phyloP scores from a whole-genome alignment of 306 rosid genomes.

The Erythrophleum fordii region DNA sequence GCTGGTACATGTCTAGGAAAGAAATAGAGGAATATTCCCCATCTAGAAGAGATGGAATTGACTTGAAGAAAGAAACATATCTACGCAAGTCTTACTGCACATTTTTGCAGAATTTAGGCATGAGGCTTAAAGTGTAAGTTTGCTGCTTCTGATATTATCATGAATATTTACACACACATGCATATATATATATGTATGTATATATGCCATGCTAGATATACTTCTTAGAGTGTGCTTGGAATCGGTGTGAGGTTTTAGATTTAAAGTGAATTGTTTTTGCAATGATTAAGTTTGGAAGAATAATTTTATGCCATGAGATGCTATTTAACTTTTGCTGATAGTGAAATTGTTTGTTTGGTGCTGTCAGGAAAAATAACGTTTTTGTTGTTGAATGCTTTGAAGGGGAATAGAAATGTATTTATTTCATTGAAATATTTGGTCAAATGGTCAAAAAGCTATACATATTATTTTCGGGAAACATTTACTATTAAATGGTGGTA shows the following conservation, averaged over 20 bases:
- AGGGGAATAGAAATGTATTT: neutral
- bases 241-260: neutral
- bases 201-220: neutral
- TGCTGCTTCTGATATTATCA: neutral
- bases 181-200: too few relatives aligned
- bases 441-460: neutral
- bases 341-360: neutral
- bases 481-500: neutral
- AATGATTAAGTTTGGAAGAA: neutral
- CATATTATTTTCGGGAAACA: neutral
- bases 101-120: slow-evolving; percentile 93
- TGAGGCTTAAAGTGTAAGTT: slow-evolving; percentile 97
- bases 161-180: neutral
- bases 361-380: neutral
- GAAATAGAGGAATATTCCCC: slow-evolving; percentile 92
- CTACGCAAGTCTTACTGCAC: slow-evolving; percentile 94
- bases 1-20: slow-evolving; percentile 83
- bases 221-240: slow-evolving; percentile 29
- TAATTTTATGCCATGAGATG: neutral
- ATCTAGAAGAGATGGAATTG: slow-evolving; percentile 84
- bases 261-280: neutral
- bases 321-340: neutral
- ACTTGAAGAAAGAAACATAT: slow-evolving; percentile 89
- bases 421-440: neutral
- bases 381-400: neutral